Percentiles rank a stretch among this genome's conserved stretches.
Conservation (phyloP, 768 basidiomycete species). For the Leucogyrophana mollusca region DNA sequence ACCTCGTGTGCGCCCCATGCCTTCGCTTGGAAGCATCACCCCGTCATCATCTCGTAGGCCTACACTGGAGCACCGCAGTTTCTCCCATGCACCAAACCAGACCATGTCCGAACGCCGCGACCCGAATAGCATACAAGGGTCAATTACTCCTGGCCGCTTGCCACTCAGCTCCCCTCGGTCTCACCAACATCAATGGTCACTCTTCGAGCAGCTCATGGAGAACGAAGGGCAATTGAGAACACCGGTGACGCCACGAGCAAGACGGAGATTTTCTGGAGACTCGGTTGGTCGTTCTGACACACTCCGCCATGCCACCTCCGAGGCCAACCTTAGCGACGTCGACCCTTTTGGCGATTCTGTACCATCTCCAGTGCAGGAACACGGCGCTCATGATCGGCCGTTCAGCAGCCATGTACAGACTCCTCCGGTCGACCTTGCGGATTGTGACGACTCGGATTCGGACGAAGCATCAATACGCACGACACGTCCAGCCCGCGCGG, state of each 20-base stretch:
- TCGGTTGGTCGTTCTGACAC: constrained; percentile 1
- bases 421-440: constrained; percentile 11
- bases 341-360: not conserved
- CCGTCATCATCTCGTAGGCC: constrained; percentile 3
- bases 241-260: not conserved
- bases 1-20: constrained; percentile 11
- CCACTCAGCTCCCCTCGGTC: constrained; percentile 10
- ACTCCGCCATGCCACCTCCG: constrained; percentile 5
- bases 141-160: constrained; percentile 8
- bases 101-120: constrained; percentile 7
- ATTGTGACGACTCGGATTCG: constrained; percentile 11
- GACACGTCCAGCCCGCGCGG: constrained; percentile 11
- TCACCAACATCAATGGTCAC: constrained; percentile 51
- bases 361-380: not conserved
- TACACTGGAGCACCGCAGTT: constrained; percentile 9
- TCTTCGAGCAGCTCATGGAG: constrained; percentile 73
- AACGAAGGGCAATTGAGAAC: constrained; percentile 48
- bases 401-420: not conserved
- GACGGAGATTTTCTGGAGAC: constrained; percentile 7
- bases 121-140: constrained; percentile 13
- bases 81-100: constrained; percentile 15
- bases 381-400: not conserved
- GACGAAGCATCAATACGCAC: not conserved
- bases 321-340: not conserved
- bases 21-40: constrained; percentile 12